Evolutionary conservation across 2,329 filamentous ascomycete species (phyloP), one percentile per base, ranked within the genome.

Genomic region (Xylariaceae sp.): DNA sequence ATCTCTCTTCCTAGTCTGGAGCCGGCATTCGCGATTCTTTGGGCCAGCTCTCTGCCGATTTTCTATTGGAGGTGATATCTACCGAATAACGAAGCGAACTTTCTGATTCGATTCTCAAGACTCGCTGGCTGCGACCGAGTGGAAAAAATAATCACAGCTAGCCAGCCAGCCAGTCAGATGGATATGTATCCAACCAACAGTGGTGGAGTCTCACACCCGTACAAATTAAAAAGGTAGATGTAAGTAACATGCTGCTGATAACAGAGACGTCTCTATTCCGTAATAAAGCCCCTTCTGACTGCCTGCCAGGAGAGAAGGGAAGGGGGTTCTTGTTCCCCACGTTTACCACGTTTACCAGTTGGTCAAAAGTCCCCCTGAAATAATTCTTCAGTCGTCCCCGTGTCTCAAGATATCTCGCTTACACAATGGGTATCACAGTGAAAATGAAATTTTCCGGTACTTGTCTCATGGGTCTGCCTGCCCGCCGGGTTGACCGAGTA

Each of bases 171-270:
- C 23, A 50, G 23, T 48, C 50, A n/a, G 44, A 49, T 51, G 54
- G 15, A 50, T 44, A 51, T 51, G 53, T 34, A 51, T 45, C 55
- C 53, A 59, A 45, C 49, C 34, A 39, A 39, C 30, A 50, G 35
- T 53, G 48, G 42, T n/a, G 42, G 42, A 45, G 42, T 42, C 37
- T 42, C 37, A 49, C 47, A 11, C 17, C 17, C 17, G 15, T 49
- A 42, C 42, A 42, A 42, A 13, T 42, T 9, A 42, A 42, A 13
- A 10, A 9, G 9, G 23, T 30, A 30, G 13, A 42, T 15, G 9
- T 45, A 45, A 6, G 10, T n/a, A 42, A 15, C 15, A 59, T 54
- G 1, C 37, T 49, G 50, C 15, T 11, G 8, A 9, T 42, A 13
- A 42, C 13, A 45, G 13, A 45, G n/a, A n/a, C 2, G 13, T 45